Conservation (phyloP, 2,329 filamentous ascomycete genomes). For the Fusarium buxicola region DNA sequence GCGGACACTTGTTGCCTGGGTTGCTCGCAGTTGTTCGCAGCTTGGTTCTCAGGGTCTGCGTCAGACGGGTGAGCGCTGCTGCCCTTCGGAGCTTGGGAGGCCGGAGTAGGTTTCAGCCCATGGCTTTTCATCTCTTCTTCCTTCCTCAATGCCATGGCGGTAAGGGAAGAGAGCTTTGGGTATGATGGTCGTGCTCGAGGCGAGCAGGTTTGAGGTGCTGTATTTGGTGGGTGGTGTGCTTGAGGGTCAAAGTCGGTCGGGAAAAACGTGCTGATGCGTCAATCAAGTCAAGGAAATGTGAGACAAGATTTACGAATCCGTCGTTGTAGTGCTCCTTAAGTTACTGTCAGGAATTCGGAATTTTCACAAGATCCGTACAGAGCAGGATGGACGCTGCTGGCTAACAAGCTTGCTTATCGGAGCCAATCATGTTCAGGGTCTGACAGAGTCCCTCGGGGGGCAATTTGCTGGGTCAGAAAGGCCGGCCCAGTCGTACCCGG, state of each 20-base stretch:
- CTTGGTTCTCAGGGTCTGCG: neutral
- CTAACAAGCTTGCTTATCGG: too few species aligned
- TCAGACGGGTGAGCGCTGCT: neutral
- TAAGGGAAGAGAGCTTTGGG: neutral
- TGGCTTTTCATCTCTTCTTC: neutral
- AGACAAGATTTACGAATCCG: too few species aligned
- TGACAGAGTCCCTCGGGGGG: conserved; percentile 1
- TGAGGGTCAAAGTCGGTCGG: too few species aligned
- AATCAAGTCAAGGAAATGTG: too few species aligned
- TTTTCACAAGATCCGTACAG: too few species aligned
- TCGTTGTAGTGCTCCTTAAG: too few species aligned
- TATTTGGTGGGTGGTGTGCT: too few species aligned
- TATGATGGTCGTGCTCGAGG: neutral
- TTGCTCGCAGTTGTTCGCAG: neutral
- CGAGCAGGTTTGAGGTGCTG: neutral
- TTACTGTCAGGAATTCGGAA: too few species aligned
- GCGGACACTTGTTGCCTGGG: conserved; percentile 48
- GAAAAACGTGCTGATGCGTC: too few species aligned
- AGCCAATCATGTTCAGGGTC: conserved; percentile 2
- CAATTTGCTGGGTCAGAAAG: neutral
- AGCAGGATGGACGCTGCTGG: too few species aligned
- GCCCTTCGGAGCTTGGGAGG: neutral
- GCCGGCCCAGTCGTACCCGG: neutral
- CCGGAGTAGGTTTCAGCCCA: neutral
- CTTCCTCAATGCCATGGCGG: conserved; percentile 1